phyloP scores from a whole-genome alignment of 495 filamentous ascomycete species.

The Aspergillus cavernicola region DNA sequence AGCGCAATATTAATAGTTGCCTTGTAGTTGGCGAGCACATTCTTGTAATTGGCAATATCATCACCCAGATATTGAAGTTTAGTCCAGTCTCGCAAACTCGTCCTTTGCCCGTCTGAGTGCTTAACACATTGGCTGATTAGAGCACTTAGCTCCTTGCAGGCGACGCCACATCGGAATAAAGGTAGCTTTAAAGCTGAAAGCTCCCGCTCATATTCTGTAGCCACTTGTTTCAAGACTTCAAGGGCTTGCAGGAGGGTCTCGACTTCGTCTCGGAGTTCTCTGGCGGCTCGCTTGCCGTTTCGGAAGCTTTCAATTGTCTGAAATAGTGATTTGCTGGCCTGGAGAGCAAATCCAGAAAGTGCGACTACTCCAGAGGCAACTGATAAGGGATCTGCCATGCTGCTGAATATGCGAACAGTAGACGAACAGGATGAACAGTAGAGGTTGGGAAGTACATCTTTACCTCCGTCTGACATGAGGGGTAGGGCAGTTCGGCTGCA shows the following conservation, averaged over 20 bases:
- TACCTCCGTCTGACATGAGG: neutral
- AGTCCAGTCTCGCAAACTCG: slow-evolving; percentile 33
- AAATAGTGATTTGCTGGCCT: slow-evolving; percentile 30
- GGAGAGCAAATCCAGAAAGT: slow-evolving; percentile 27
- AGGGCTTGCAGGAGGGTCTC: slow-evolving; percentile 26
- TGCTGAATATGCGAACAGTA: neutral
- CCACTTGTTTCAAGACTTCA: neutral
- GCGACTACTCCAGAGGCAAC: slow-evolving; percentile 2
- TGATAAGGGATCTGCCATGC: slow-evolving; percentile 13
- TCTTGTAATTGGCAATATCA: slow-evolving; percentile 26
- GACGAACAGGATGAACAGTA: neutral
- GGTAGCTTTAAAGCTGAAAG: slow-evolving; percentile 23
- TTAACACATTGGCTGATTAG: slow-evolving; percentile 23
- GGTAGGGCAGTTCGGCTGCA: neutral
- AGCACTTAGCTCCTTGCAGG: slow-evolving; percentile 27
- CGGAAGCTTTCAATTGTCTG: slow-evolving; percentile 29
- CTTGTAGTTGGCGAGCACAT: slow-evolving; percentile 29
- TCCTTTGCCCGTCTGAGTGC: slow-evolving; percentile 19
- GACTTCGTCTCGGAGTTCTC: slow-evolving; percentile 32
- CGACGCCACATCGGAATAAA: slow-evolving; percentile 26
- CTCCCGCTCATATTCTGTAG: slow-evolving; percentile 12
- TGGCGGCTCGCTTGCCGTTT: slow-evolving; percentile 24
- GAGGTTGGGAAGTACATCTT: neutral
- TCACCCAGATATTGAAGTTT: slow-evolving; percentile 28
- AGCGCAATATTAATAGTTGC: slow-evolving; percentile 31